Conservation (phyloP, 139 green algal genomes). For the Chlamydomonas sp. region DNA sequence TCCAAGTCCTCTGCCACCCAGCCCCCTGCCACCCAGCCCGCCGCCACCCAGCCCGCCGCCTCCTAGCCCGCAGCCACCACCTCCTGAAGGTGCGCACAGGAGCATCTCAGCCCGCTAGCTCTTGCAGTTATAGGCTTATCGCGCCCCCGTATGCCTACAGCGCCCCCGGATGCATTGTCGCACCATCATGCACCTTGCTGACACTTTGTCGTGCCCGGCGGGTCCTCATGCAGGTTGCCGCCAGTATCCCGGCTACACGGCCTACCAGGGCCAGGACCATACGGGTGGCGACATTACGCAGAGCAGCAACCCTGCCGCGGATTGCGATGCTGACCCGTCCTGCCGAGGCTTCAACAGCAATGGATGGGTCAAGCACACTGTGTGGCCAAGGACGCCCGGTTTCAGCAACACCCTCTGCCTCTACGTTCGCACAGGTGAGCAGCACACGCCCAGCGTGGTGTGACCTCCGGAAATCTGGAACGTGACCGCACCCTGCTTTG, state of each 20-base stretch:
- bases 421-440: background rate
- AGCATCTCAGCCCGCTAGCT: no score
- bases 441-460: no score
- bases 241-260: background rate
- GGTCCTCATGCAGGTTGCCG: background rate
- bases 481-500: no score
- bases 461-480: no score
- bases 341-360: background rate
- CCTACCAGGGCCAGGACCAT: background rate
- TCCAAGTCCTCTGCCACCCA: background rate
- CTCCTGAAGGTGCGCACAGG: background rate
- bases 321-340: background rate
- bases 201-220: no score
- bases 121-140: no score
- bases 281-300: background rate
- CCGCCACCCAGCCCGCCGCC: background rate
- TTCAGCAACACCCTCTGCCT: background rate
- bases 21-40: background rate
- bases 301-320: background rate
- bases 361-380: background rate
- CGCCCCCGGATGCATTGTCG: no score
- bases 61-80: background rate
- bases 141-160: no score
- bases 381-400: background rate
- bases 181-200: no score